Base-by-base conservation (phyloP, 192 early-diverging fungal species). In the Coemansia nantahalensis region DNA sequence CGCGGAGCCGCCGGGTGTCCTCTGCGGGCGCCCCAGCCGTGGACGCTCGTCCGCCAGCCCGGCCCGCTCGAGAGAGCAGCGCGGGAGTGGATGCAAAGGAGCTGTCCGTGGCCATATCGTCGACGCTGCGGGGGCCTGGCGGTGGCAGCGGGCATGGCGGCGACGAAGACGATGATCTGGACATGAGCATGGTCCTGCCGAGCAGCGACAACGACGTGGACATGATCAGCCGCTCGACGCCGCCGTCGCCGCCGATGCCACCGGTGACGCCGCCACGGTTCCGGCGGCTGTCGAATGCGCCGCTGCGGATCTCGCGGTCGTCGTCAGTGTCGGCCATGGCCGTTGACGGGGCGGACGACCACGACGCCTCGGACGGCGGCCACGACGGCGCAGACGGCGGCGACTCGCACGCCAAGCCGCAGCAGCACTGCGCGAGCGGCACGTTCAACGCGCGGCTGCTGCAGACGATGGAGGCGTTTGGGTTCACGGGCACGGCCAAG, bases 381-480 rank as follows among this genome's bases (percentile, higher is more conserved):
- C n/a, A 33, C 13, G 15, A 44, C 16, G 21, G 26, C 26, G 26
- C 4, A 40, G 34, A 22, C 14, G 40, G 24, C 22, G 17, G 33
- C 42, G 33, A 46, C 44, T n/a, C 28, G 45, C 26, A 28, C 26
- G 3, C 26, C 26, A 28, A 28, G 7, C 26, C 26, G 31, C 58
- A 56, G 42, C 36, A 59, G 35, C 39, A 53, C 45, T 50, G 48
- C 24, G 54, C 43, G 3, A 50, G 42, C 9, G 64, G 64, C 18
- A 59, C 59, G 18, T 61, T 75, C 23, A 75, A 67, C 19, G 71
- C 71, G 0, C 71, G 71, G 13, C 44, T 75, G 36, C 59, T 63
- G 18, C 71, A 75, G 60, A 63, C 71, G 8, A 75, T 75, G 71
- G 71, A 75, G 45, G 71, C 64, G 8, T 75, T 75, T 48, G 71